Conservation (phyloP, 805 yeast genomes). For the Starmerella bombi region DNA sequence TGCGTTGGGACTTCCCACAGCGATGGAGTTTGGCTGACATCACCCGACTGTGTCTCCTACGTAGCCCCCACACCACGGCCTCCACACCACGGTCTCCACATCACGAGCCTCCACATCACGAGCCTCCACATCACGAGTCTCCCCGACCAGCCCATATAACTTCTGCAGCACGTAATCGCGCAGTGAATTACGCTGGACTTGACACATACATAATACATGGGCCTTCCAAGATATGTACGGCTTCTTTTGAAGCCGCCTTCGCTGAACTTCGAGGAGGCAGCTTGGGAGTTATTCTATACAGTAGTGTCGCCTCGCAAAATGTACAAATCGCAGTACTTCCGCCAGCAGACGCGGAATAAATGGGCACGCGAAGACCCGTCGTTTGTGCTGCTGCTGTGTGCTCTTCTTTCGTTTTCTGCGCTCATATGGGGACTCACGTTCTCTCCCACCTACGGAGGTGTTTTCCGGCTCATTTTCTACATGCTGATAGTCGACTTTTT, state of each 20-base stretch:
- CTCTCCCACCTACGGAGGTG: slow-evolving; percentile 47
- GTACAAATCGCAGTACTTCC: slow-evolving; percentile 67
- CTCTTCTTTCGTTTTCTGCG: slow-evolving; percentile 57
- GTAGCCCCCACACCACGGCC: too few relatives aligned
- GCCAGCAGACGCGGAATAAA: slow-evolving; percentile 60
- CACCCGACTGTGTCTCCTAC: too few relatives aligned
- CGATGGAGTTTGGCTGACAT: too few relatives aligned
- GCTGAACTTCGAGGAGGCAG: slow-evolving; percentile 80
- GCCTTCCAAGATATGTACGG: slow-evolving; percentile 24
- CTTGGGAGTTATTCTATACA: slow-evolving; percentile 76
- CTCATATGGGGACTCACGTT: slow-evolving; percentile 84
- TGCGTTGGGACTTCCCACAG: too few relatives aligned
- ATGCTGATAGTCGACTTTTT: slow-evolving; percentile 81
- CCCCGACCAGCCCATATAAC: too few relatives aligned
- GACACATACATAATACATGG: slow-evolving; percentile 9
- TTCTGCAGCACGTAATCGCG: too few relatives aligned
- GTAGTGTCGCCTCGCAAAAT: slow-evolving; percentile 67
- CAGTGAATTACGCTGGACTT: too few relatives aligned
- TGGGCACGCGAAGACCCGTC: slow-evolving; percentile 93
- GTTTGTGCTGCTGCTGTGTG: slow-evolving; percentile 59
- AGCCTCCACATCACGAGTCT: too few relatives aligned
- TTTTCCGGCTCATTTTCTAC: slow-evolving; percentile 54
- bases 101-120: too few relatives aligned
- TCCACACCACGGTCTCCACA: too few relatives aligned
- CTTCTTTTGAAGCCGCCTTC: slow-evolving; percentile 60